phyloP scores from a whole-genome alignment of 768 basidiomycete species.

The Suillus fuscotomentosus region DNA sequence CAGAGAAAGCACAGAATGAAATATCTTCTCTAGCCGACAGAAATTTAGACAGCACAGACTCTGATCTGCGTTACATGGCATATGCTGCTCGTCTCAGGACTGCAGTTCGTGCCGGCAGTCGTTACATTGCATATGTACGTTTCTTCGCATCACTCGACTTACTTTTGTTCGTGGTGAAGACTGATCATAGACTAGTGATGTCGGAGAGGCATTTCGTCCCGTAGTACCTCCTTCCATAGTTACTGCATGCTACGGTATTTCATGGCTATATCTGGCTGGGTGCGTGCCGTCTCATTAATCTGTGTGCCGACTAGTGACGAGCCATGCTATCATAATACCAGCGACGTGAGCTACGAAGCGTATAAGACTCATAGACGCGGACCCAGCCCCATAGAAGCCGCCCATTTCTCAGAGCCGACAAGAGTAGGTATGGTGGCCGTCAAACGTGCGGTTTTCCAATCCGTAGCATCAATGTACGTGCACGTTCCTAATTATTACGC shows the following conservation, averaged over 20 bases:
- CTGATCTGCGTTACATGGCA: slow-evolving; percentile 68
- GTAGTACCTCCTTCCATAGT: slow-evolving; percentile 72
- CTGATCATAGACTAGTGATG: slow-evolving; percentile 63
- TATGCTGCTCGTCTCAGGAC: slow-evolving; percentile 79
- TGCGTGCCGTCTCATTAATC: slow-evolving; percentile 19
- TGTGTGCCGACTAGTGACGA: neutral
- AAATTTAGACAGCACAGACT: slow-evolving; percentile 64
- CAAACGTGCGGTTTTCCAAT: slow-evolving; percentile 78
- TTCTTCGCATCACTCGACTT: neutral
- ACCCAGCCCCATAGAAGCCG: slow-evolving; percentile 65
- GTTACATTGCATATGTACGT: slow-evolving; percentile 79
- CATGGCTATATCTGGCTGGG: slow-evolving; percentile 79
- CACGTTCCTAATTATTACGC: slow-evolving; percentile 10
- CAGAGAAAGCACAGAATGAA: slow-evolving; percentile 41
- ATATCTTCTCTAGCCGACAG: slow-evolving; percentile 60
- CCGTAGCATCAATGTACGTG: slow-evolving; percentile 75
- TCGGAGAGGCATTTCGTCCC: slow-evolving; percentile 83
- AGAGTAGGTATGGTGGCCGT: slow-evolving; percentile 69
- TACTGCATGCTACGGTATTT: slow-evolving; percentile 75
- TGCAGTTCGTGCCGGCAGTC: slow-evolving; percentile 62
- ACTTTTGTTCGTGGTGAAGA: slow-evolving; percentile 14
- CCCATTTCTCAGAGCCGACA: slow-evolving; percentile 66
- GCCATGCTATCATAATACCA: slow-evolving; percentile 11
- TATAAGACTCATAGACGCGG: slow-evolving; percentile 74
- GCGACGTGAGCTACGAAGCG: slow-evolving; percentile 77